phyloP scores from a whole-genome alignment of 768 basidiomycete genomes.

The Crucibulum laeve region DNA sequence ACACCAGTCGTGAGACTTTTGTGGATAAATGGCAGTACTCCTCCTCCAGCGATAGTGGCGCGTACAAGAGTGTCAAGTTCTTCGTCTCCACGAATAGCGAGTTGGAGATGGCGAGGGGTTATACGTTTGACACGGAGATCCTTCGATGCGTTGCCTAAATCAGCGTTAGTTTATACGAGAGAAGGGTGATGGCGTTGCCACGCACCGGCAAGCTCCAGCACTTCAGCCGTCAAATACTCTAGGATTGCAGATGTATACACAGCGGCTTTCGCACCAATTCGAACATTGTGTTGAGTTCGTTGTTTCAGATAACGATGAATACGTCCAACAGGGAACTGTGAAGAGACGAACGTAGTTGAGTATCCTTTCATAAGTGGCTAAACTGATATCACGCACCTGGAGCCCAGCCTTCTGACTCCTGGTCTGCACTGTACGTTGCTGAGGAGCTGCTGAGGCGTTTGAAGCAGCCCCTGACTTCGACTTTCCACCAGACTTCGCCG shows the following conservation, averaged over 20 bases:
- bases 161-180: not conserved
- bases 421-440: slow-evolving; percentile 49
- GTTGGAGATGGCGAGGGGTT: slow-evolving; percentile 91
- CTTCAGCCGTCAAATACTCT: slow-evolving; percentile 95
- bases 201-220: slow-evolving; percentile 91
- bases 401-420: slow-evolving; percentile 84
- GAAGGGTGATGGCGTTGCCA: not conserved
- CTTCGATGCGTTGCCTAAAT: slow-evolving; percentile 89
- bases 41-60: slow-evolving; percentile 90
- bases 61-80: slow-evolving; percentile 94
- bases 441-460: slow-evolving; percentile 20
- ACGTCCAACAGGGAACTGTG: slow-evolving; percentile 93
- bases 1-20: slow-evolving; percentile 64
- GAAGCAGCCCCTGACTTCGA: slow-evolving; percentile 46
- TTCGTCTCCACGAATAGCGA: slow-evolving; percentile 96
- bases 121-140: slow-evolving; percentile 97
- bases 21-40: slow-evolving; percentile 86
- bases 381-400: slow-evolving; percentile 47
- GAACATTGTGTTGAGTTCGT: slow-evolving; percentile 88
- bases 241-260: slow-evolving; percentile 96
- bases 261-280: slow-evolving; percentile 96
- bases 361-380: not conserved
- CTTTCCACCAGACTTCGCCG: slow-evolving; percentile 56
- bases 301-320: slow-evolving; percentile 94
- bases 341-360: not conserved